Evolutionary conservation across 495 filamentous ascomycete genomes (phyloP).

Genomic region (Hyaloscypha bicolor): DNA sequence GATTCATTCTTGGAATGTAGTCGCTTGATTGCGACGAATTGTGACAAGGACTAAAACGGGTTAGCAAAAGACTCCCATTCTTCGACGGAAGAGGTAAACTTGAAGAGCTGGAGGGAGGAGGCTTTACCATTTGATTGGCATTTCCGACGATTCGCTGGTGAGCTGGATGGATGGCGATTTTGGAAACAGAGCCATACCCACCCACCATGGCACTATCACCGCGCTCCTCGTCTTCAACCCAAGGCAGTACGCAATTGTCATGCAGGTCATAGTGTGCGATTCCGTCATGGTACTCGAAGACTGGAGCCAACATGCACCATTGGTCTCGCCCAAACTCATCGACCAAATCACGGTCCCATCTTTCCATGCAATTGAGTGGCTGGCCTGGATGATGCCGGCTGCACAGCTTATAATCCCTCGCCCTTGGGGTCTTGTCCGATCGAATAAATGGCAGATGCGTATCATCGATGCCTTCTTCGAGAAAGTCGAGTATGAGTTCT

Average conservation of each 20-base stretch:
- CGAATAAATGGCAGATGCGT: slow-evolving; percentile 11
- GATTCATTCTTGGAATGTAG: neutral
- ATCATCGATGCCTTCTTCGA: slow-evolving; percentile 9
- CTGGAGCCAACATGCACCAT: slow-evolving; percentile 6
- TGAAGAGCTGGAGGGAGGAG: neutral
- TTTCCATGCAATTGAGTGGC: slow-evolving; percentile 9
- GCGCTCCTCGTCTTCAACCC: slow-evolving; percentile 11
- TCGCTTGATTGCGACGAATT: slow-evolving; percentile 12
- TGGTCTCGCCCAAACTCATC: slow-evolving; percentile 7
- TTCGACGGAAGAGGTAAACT: too few relatives aligned
- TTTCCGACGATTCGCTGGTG: slow-evolving; percentile 7
- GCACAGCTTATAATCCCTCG: neutral
- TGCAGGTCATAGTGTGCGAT: slow-evolving; percentile 7
- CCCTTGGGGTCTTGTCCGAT: neutral
- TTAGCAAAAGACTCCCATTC: neutral
- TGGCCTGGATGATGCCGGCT: neutral
- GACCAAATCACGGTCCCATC: neutral
- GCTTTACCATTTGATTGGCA: neutral
- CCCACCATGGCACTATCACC: neutral
- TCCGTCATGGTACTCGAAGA: slow-evolving; percentile 3
- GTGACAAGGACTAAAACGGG: neutral
- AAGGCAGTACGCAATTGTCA: slow-evolving; percentile 13
- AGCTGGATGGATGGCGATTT: slow-evolving; percentile 13
- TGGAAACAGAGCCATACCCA: slow-evolving; percentile 11
- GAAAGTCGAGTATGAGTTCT: slow-evolving; percentile 8